These are phyloP conservation scores for Oropetium thomaeum DNA, from an alignment of 176 grass and related monocot species.

Conservation along the genomic window DNA sequence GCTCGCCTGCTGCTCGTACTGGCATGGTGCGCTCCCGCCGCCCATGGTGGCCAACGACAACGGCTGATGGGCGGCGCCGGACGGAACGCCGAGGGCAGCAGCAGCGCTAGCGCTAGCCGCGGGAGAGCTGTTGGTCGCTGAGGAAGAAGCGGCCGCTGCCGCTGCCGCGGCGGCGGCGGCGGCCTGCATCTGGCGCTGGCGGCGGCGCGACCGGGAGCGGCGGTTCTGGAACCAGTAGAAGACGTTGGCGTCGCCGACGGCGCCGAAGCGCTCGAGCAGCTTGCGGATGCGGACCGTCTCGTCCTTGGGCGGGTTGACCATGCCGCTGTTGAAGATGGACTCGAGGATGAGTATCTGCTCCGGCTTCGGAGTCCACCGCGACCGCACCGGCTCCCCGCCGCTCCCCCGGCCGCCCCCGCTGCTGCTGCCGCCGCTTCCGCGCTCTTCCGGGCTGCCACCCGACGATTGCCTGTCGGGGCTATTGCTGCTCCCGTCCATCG, in stretches of 20 bases:
- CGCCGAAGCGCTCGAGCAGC: slow-evolving; percentile 82
- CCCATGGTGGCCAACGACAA: slow-evolving; percentile 41
- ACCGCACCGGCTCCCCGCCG: slow-evolving; percentile 62
- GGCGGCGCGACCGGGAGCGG: slow-evolving; percentile 77
- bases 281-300: slow-evolving; percentile 91
- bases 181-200: slow-evolving; percentile 95
- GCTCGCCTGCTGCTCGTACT: slow-evolving; percentile 49
- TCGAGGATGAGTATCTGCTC: slow-evolving; percentile 98
- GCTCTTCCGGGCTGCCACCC: slow-evolving; percentile 39
- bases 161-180: slow-evolving; percentile 10
- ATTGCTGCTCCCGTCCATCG: slow-evolving; percentile 34
- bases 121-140: slow-evolving; percentile 7
- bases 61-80: slow-evolving; percentile 11
- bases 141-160: neutral
- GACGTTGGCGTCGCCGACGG: slow-evolving; percentile 90
- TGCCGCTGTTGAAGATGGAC: slow-evolving; percentile 97
- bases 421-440: neutral
- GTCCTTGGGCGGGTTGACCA: slow-evolving; percentile 94
- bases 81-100: slow-evolving; percentile 17
- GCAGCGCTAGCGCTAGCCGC: slow-evolving; percentile 10
- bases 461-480: slow-evolving; percentile 43
- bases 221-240: slow-evolving; percentile 99
- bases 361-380: slow-evolving; percentile 88
- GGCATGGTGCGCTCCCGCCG: slow-evolving; percentile 21
- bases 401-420: slow-evolving; percentile 23